Conservation (phyloP, 1,139 yeast species). For the Magnusiomyces clavatus region DNA sequence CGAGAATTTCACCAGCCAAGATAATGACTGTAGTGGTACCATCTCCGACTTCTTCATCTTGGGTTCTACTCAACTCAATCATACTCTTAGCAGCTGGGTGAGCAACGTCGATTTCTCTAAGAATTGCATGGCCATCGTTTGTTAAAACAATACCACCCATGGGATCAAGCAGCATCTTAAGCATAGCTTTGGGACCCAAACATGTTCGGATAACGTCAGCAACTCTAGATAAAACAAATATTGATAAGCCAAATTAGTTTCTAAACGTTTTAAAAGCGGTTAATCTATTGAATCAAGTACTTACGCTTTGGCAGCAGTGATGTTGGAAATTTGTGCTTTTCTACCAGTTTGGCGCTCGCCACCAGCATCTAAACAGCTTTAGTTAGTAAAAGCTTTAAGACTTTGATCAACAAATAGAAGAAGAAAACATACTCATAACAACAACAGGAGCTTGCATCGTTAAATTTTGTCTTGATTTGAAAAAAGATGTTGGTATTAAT, state of each 20-base stretch:
- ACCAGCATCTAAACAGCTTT: slow-evolving; percentile 48
- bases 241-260: no score
- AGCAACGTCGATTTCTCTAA: slow-evolving; percentile 94
- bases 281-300: slow-evolving; percentile 11
- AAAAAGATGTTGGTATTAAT: not conserved
- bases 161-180: slow-evolving; percentile 95
- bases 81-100: slow-evolving; percentile 99
- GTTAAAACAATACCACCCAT: slow-evolving; percentile 98
- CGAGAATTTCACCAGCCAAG: slow-evolving; percentile 92
- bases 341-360: slow-evolving; percentile 95
- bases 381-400: not conserved
- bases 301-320: slow-evolving; percentile 92
- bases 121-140: slow-evolving; percentile 96
- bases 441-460: slow-evolving; percentile 63
- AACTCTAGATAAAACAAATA: slow-evolving; percentile 33
- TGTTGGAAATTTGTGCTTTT: slow-evolving; percentile 93
- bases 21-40: slow-evolving; percentile 93
- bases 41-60: slow-evolving; percentile 98
- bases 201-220: slow-evolving; percentile 97
- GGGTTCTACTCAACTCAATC: slow-evolving; percentile 95
- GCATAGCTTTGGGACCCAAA: slow-evolving; percentile 99
- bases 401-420: not conserved
- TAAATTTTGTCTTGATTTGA: not conserved
- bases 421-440: slow-evolving; percentile 41
- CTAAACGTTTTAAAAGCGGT: not conserved